A percentile compares a stretch with the other conserved stretches of the same genome.
Conservation (phyloP, 768 basidiomycete genomes). For the Panaeolus papilionaceus region DNA sequence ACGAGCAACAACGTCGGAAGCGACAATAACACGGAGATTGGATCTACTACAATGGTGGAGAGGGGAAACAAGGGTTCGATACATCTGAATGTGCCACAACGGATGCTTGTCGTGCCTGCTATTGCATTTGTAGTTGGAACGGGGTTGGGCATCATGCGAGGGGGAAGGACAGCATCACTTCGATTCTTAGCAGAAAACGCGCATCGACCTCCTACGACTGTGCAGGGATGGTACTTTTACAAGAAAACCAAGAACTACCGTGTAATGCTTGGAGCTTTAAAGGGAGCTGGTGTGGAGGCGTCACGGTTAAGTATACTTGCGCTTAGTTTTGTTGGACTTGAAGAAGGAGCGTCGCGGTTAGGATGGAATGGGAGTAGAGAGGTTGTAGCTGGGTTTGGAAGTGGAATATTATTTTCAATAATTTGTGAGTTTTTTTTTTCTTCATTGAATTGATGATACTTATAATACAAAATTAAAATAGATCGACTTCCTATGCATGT, state of each 20-base stretch:
- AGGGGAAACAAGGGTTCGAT: constrained; percentile 29
- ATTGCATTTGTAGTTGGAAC: constrained; percentile 66
- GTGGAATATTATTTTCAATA: constrained; percentile 61
- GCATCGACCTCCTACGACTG: constrained; percentile 83
- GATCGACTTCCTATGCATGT: constrained; percentile 64
- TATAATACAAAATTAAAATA: constrained; percentile 31
- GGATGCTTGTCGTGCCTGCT: constrained; percentile 66
- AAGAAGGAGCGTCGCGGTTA: constrained; percentile 43
- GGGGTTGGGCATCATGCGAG: constrained; percentile 76
- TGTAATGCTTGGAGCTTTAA: constrained; percentile 75
- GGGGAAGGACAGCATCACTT: constrained; percentile 71
- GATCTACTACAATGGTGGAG: constrained; percentile 21
- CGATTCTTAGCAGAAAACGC: constrained; percentile 94
- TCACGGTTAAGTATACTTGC: constrained; percentile 49
- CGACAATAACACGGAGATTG: constrained; percentile 13
- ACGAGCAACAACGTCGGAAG: neutral
- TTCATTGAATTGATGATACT: no score
- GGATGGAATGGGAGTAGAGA: constrained; percentile 51
- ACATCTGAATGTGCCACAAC: constrained; percentile 54
- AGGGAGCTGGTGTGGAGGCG: constrained; percentile 66
- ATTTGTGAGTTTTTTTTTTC: constrained; percentile 46
- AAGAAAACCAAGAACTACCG: constrained; percentile 96
- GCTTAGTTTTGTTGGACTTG: constrained; percentile 49
- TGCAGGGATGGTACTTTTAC: constrained; percentile 95
- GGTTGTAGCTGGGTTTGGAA: constrained; percentile 70